Conservation (phyloP, 2,329 filamentous ascomycete species). For the Aspergillus vadensis region DNA sequence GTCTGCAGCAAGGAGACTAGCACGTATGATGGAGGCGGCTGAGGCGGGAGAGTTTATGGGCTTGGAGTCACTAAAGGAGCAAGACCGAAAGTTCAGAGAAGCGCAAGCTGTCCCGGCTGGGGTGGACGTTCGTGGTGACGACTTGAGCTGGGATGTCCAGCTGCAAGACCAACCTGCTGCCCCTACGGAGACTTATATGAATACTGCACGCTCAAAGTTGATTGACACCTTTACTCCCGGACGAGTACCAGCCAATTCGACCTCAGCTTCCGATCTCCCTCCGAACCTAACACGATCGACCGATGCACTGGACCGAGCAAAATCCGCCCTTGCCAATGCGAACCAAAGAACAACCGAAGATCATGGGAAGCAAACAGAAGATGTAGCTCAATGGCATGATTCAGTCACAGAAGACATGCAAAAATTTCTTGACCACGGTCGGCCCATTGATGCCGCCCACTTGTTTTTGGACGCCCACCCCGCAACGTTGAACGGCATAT, state of each 20-base stretch:
- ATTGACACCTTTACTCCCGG: not conserved
- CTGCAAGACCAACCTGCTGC: not conserved
- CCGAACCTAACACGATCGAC: constrained; percentile 3
- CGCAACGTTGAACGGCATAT: constrained; percentile 24
- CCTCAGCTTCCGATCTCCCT: not conserved
- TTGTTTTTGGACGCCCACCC: constrained; percentile 35
- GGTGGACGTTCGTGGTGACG: not conserved
- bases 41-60: constrained; percentile 48
- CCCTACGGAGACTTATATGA: constrained; percentile 9
- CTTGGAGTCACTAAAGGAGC: constrained; percentile 38
- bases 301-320: constrained; percentile 4
- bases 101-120: constrained; percentile 9
- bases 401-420: constrained; percentile 27
- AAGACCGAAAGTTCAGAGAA: constrained; percentile 23
- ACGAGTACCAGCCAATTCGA: not conserved
- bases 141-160: not conserved
- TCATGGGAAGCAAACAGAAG: not conserved
- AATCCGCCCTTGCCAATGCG: not conserved
- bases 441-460: constrained; percentile 41
- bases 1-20: constrained; percentile 38
- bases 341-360: not conserved
- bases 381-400: not conserved
- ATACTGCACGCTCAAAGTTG: constrained; percentile 1
- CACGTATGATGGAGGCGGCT: constrained; percentile 47
- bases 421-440: constrained; percentile 28